phyloP scores from a whole-genome alignment of 139 green algal species.

The Penium margaritaceum region DNA sequence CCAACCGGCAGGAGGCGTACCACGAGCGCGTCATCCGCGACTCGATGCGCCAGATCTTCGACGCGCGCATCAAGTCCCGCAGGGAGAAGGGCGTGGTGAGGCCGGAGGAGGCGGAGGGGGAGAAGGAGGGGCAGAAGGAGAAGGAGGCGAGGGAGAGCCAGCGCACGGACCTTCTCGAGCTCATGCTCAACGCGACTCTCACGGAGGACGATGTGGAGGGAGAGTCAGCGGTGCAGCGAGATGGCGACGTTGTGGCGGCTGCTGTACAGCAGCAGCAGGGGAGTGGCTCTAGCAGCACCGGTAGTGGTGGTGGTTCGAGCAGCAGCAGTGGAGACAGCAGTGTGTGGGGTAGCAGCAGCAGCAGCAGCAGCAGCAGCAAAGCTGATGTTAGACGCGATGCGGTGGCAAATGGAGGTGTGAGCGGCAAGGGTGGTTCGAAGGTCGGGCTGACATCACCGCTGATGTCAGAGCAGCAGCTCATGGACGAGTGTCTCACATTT shows the following conservation, averaged over 20 bases:
- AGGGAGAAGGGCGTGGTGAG: too few species aligned
- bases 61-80: too few species aligned
- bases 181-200: background rate
- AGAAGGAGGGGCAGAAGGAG: too few species aligned
- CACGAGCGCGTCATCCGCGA: too few species aligned
- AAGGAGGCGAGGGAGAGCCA: too few species aligned
- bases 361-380: background rate
- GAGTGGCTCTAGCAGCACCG: background rate
- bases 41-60: too few species aligned
- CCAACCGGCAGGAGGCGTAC: too few species aligned
- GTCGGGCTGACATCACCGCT: too few species aligned
- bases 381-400: too few species aligned
- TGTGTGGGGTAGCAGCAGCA: background rate
- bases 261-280: background rate
- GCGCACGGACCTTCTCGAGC: background rate
- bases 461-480: slow-evolving; percentile 31
- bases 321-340: slow-evolving; percentile 1
- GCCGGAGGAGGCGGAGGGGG: too few species aligned
- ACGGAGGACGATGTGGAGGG: background rate
- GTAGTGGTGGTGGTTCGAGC: background rate
- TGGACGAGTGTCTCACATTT: slow-evolving; percentile 40
- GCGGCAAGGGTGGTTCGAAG: too few species aligned
- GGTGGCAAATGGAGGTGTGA: too few species aligned
- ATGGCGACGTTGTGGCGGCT: background rate
- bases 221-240: background rate